phyloP scores from a whole-genome alignment of 2,329 filamentous ascomycete genomes.

The Anisogramma anomala region DNA sequence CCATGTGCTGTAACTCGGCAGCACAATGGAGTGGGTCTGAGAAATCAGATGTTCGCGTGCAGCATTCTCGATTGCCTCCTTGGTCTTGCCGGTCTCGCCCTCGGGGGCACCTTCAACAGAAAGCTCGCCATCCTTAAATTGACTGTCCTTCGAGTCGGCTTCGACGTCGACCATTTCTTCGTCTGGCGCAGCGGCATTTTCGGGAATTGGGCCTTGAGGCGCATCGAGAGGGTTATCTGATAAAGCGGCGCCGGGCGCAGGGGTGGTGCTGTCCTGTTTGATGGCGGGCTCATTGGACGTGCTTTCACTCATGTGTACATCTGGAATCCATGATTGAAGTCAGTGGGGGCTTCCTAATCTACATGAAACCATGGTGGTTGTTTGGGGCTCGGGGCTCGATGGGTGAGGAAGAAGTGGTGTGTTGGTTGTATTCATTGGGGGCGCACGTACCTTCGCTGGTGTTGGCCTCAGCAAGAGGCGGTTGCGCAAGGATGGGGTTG shows the following conservation, averaged over 20 bases:
- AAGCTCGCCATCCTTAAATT: slow-evolving; percentile 33
- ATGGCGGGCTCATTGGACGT: slow-evolving; percentile 35
- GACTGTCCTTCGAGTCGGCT: slow-evolving; percentile 31
- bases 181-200: slow-evolving; percentile 54
- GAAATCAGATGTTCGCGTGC: slow-evolving; percentile 86
- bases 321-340: slow-evolving; percentile 25
- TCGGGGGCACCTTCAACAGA: slow-evolving; percentile 40
- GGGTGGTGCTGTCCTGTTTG: slow-evolving; percentile 51
- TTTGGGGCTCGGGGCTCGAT: neutral
- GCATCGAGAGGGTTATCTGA: slow-evolving; percentile 59
- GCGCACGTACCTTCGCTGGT: slow-evolving; percentile 34
- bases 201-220: slow-evolving; percentile 50
- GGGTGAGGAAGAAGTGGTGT: neutral
- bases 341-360: neutral
- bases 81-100: slow-evolving; percentile 46
- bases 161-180: slow-evolving; percentile 63
- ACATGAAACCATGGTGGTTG: neutral
- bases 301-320: slow-evolving; percentile 52
- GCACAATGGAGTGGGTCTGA: slow-evolving; percentile 89
- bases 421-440: neutral
- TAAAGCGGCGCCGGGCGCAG: slow-evolving; percentile 38
- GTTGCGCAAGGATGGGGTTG: slow-evolving; percentile 46
- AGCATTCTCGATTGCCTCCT: slow-evolving; percentile 70
- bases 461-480: slow-evolving; percentile 34
- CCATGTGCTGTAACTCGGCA: slow-evolving; percentile 97